These are phyloP conservation scores for Crithidia fasciculata DNA, from an alignment of 208 protist genomes.

Conservation along the genomic window DNA sequence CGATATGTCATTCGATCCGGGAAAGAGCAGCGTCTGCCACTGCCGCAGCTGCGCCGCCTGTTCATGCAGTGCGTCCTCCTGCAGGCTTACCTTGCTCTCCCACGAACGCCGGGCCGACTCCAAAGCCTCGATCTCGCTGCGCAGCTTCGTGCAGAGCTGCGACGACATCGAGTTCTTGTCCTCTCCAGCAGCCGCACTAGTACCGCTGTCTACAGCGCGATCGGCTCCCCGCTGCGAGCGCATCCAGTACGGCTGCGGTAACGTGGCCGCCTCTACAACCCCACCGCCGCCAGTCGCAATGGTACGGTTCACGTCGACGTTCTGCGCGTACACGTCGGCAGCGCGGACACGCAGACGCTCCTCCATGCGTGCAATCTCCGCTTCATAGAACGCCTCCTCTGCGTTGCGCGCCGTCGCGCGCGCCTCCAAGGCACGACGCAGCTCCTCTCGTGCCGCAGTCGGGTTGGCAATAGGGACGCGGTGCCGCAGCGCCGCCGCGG, in stretches of 20 bases:
- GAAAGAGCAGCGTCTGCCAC: slow-evolving; percentile 19
- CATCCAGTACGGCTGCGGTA: slow-evolving; percentile 17
- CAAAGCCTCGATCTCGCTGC: slow-evolving; percentile 26
- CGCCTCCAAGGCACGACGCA: slow-evolving; percentile 12
- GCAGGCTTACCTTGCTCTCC: slow-evolving; percentile 34
- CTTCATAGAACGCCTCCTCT: slow-evolving; percentile 36
- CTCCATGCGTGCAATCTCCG: slow-evolving; percentile 35
- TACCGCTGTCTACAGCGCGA: background rate
- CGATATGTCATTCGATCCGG: background rate
- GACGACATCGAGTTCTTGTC: background rate
- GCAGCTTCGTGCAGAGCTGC: slow-evolving; percentile 26
- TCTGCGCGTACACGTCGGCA: slow-evolving; percentile 37
- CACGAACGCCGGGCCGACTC: slow-evolving; percentile 26
- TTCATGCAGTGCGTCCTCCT: slow-evolving; percentile 21
- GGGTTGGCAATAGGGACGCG: slow-evolving; percentile 17
- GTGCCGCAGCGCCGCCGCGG: slow-evolving; percentile 23
- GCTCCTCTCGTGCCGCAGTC: slow-evolving; percentile 13
- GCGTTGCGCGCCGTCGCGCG: slow-evolving; percentile 26
- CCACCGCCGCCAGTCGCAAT: slow-evolving; percentile 22
- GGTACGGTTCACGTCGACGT: slow-evolving; percentile 42
- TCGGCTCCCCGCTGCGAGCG: slow-evolving; percentile 1
- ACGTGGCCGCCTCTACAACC: background rate
- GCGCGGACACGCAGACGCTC: slow-evolving; percentile 37
- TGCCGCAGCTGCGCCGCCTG: slow-evolving; percentile 27
- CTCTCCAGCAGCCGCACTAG: background rate